Base-by-base conservation (phyloP, 2,329 filamentous ascomycete species). In the Scedosporium dehoogii region DNA sequence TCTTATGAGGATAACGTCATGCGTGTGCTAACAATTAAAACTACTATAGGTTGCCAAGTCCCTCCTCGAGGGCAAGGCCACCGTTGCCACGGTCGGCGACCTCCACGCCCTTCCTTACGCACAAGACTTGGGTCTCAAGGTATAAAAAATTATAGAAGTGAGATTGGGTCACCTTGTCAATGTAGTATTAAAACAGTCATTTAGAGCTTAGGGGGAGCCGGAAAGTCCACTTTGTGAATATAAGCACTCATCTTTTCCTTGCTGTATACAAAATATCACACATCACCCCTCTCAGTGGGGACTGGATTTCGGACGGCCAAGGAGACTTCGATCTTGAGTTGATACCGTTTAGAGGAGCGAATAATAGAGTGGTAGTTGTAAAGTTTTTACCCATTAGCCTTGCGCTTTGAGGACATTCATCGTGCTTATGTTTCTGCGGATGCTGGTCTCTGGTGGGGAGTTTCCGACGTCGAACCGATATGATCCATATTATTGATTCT, bases 71-170 rank as follows among this genome's bases (percentile, higher is more conserved):
- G 86, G 86, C 76, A 97, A 92, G 84, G 92, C 93, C 60, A 88
- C 91, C 61, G 90, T 97, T 66, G 89, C 91, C 66, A 83, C 91
- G 64, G 92, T 97, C 66, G 94, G 94, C 75, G 94, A 99, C 75
- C 84, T 99, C 70, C 89, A 91, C 76, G 84, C 88, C 71, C 86
- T 99, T 73, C 94, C 94, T 63, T 99, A 88, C 74, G 94, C 92
- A 68, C 90, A 92, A 78, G 94, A 99, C 74, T 82, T 99, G 75
- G 96, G 93, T 70, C 85, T 99, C 73, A 91, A 88, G 75, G 91
- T 96, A 84, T 99, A 96, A 85, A 85, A 67, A 64, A 68, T 23
- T 42, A 60, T 33, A 23, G 46, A 16, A 59, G 29, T 44, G 46
- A 55, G 48, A 61, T 27, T 25, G 38, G 42, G 23, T 44, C 18